These are phyloP conservation scores for Tricharina praecox DNA, from an alignment of 495 filamentous ascomycete genomes.

Conservation along the genomic window DNA sequence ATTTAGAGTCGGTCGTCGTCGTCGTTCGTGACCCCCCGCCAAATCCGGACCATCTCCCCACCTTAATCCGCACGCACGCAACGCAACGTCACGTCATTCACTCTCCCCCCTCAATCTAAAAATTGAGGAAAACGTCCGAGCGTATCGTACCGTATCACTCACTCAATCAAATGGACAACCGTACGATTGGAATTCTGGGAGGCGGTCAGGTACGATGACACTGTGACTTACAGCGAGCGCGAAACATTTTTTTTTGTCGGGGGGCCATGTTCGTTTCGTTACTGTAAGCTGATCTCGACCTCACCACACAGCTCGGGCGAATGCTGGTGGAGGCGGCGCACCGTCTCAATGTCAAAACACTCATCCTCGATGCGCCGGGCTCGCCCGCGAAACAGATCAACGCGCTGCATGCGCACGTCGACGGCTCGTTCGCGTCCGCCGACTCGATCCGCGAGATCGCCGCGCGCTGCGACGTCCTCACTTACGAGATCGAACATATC, in stretches of 20 bases:
- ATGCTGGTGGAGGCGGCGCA: slow-evolving; percentile 93
- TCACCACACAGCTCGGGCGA: slow-evolving; percentile 46
- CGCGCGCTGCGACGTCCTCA: slow-evolving; percentile 60
- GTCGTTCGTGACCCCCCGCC: no score
- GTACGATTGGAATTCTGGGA: slow-evolving; percentile 46
- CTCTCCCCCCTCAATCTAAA: no score
- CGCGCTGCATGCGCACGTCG: slow-evolving; percentile 52
- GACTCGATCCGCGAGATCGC: slow-evolving; percentile 55
- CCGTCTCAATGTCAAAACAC: slow-evolving; percentile 61
- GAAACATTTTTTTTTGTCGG: neutral
- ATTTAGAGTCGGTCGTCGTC: no score
- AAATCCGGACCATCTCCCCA: no score
- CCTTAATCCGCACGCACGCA: no score
- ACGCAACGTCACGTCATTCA: no score
- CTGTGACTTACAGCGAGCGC: neutral
- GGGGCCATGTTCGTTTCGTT: neutral
- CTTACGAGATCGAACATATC: slow-evolving; percentile 97
- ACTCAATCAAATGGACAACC: slow-evolving; percentile 30
- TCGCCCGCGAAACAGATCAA: slow-evolving; percentile 87
- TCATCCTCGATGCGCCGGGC: slow-evolving; percentile 61
- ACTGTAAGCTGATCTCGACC: neutral
- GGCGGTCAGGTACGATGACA: slow-evolving; percentile 44
- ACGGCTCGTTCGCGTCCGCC: slow-evolving; percentile 52
- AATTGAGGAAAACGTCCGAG: no score
- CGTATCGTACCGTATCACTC: no score